Evolutionary conservation across 2,329 filamentous ascomycete species (phyloP), one percentile per base, ranked within the genome.

Genomic region (Calonectria pseudoturangicola): DNA sequence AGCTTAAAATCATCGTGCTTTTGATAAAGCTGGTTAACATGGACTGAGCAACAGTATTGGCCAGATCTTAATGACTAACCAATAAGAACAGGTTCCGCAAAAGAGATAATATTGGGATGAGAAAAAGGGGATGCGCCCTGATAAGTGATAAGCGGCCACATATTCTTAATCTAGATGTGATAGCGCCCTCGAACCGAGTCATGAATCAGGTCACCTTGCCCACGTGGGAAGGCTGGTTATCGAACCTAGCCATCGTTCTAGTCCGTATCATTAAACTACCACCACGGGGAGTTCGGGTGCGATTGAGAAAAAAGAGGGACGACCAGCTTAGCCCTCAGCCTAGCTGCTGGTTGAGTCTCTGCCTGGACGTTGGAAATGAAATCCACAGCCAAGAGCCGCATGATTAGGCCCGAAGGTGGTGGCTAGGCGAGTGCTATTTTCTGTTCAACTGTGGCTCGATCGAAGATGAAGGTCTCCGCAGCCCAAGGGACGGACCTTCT

Each of bases 321-420:
- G 9, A 12, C 9, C 45, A 21, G 12, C 3, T n/a, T 48, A 12
- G 5, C n/a, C 9, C 4, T 48, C 25, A 12, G 33, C 10, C 33
- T 9, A 13, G 8, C 45, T 48, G 45, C 25, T 25, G 45, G 21
- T 25, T n/a, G 45, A 12, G 13, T 2, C n/a, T 48, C 45, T 48
- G n/a, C 45, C 25, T 48, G n/a, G n/a, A 25, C 18, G 45, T 48
- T 25, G n/a, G 45, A 48, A 48, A 48, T 48, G 21, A 25, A 48
- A 48, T 48, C n/a, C 45, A 48, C 45, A 3, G n/a, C 12, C 45
- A 25, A 8, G n/a, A 48, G 45, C 45, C 45, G 21, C 45, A 48
- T 25, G 7, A 48, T 48, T 48, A 48, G n/a, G 45, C 45, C 45
- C 45, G 45, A 25, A 48, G 45, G n/a, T 48, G 45, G 45, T 48